These are phyloP conservation scores for Suhomyces vadensis DNA, from an alignment of 805 yeast species.

Conservation along the genomic window DNA sequence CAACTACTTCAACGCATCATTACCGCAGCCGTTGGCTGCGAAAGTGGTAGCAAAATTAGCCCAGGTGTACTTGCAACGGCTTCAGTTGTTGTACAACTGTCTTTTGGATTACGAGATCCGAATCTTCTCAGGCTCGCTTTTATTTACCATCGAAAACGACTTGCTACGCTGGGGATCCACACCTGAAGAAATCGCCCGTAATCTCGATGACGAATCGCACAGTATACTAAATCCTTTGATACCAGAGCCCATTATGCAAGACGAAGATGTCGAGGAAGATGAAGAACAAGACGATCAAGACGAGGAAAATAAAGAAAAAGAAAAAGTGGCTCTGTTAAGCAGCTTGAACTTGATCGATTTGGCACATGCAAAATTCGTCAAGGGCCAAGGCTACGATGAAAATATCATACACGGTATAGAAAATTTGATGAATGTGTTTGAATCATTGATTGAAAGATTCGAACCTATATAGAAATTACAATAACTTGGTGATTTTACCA, in stretches of 20 bases:
- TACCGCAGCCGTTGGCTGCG: not conserved
- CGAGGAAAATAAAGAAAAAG: slow-evolving; percentile 20
- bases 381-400: slow-evolving; percentile 70
- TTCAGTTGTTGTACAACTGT: slow-evolving; percentile 67
- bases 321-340: slow-evolving; percentile 48
- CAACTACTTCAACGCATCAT: slow-evolving; percentile 11
- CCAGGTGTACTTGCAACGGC: slow-evolving; percentile 51
- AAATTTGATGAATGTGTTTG: slow-evolving; percentile 51
- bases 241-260: slow-evolving; percentile 10
- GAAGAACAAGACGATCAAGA: slow-evolving; percentile 23
- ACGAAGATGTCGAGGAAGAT: slow-evolving; percentile 20
- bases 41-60: slow-evolving; percentile 36
- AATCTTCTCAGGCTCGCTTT: slow-evolving; percentile 68
- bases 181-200: not conserved
- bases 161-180: slow-evolving; percentile 47
- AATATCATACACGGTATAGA: slow-evolving; percentile 71
- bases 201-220: slow-evolving; percentile 12
- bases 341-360: slow-evolving; percentile 77
- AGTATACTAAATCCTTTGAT: slow-evolving; percentile 30
- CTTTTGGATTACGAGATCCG: slow-evolving; percentile 62
- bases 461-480: slow-evolving; percentile 43
- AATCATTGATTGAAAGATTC: slow-evolving; percentile 16
- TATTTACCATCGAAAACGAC: slow-evolving; percentile 76
- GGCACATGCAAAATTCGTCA: slow-evolving; percentile 74
- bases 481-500: slow-evolving; percentile 91